phyloP scores from a whole-genome alignment of 805 yeast species.

The Saccharomyces jurei region DNA sequence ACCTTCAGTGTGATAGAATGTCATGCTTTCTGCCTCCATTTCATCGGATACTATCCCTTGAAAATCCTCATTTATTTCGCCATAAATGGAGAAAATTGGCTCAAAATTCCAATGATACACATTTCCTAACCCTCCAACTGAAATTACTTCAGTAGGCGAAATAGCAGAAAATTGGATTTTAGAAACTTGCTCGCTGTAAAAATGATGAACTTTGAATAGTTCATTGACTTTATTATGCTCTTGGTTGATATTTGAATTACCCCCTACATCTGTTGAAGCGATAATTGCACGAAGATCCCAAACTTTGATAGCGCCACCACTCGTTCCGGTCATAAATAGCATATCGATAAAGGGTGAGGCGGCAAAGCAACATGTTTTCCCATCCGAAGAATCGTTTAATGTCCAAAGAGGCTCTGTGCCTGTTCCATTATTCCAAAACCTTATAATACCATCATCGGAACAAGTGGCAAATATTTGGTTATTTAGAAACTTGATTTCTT shows the following conservation, averaged over 20 bases:
- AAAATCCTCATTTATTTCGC: slow-evolving; percentile 2
- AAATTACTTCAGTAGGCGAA: slow-evolving; percentile 20
- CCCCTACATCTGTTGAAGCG: slow-evolving; percentile 2
- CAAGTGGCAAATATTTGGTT: slow-evolving; percentile 20
- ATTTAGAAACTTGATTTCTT: slow-evolving; percentile 18
- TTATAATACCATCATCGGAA: slow-evolving; percentile 19
- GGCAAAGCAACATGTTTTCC: slow-evolving; percentile 17
- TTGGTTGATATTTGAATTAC: background rate
- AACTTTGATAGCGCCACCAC: slow-evolving; percentile 22
- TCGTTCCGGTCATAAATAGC: slow-evolving; percentile 25
- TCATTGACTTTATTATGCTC: slow-evolving; percentile 6
- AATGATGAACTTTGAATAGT: slow-evolving; percentile 18
- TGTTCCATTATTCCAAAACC: slow-evolving; percentile 25
- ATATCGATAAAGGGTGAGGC: slow-evolving; percentile 19
- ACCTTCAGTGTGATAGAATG: slow-evolving; percentile 28
- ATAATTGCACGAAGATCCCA: slow-evolving; percentile 27
- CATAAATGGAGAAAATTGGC: slow-evolving; percentile 34
- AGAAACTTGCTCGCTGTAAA: slow-evolving; percentile 20
- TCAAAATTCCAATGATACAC: slow-evolving; percentile 32
- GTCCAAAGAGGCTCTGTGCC: slow-evolving; percentile 15
- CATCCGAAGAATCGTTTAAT: slow-evolving; percentile 15
- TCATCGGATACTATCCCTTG: slow-evolving; percentile 2
- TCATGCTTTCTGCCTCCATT: slow-evolving; percentile 9
- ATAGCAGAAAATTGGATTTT: slow-evolving; percentile 21
- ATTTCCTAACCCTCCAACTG: slow-evolving; percentile 26